A percentile compares a stretch with the other conserved stretches of the same genome.
Evolutionary conservation across 768 basidiomycete genomes (phyloP).

Genomic region (Amanita pseudoporphyria): DNA sequence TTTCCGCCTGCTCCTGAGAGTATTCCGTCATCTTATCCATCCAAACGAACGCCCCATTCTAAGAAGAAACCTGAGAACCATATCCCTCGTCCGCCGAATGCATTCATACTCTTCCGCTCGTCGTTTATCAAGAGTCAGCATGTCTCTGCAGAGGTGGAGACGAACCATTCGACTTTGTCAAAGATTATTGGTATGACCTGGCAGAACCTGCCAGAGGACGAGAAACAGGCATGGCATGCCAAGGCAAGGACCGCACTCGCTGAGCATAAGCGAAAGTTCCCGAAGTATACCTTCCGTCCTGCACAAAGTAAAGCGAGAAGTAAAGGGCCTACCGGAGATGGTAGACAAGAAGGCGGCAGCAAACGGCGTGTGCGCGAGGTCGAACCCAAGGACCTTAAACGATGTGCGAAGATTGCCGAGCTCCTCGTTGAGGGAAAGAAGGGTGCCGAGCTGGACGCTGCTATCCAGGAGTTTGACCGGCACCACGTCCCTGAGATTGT

Average conservation of each 20-base stretch:
- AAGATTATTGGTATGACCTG: constrained; percentile 80
- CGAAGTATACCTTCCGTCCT: constrained; percentile 68
- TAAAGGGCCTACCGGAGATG: constrained; percentile 12
- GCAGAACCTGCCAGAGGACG: constrained; percentile 64
- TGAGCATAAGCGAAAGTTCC: constrained; percentile 68
- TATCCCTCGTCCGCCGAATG: constrained; percentile 76
- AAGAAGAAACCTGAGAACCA: constrained; percentile 62
- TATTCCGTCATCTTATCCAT: neutral
- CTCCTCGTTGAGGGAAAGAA: constrained; percentile 47
- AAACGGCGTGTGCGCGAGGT: constrained; percentile 55
- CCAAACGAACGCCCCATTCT: constrained; percentile 35
- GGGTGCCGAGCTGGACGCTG: constrained; percentile 45
- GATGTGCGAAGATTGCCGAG: constrained; percentile 60
- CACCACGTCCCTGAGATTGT: constrained; percentile 48
- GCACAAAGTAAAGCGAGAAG: constrained; percentile 37
- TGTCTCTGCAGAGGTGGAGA: constrained; percentile 67
- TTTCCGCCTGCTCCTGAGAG: constrained; percentile 36
- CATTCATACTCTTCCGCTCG: constrained; percentile 78
- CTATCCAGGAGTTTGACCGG: constrained; percentile 46
- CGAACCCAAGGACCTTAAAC: constrained; percentile 50
- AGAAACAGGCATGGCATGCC: constrained; percentile 64
- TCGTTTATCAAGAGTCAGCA: constrained; percentile 71
- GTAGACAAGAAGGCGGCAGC: constrained; percentile 13
- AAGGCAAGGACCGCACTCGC: constrained; percentile 62
- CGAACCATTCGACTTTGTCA: constrained; percentile 72